Conservation (phyloP, 192 early-diverging fungal species). For the Oehlia diaphana region DNA sequence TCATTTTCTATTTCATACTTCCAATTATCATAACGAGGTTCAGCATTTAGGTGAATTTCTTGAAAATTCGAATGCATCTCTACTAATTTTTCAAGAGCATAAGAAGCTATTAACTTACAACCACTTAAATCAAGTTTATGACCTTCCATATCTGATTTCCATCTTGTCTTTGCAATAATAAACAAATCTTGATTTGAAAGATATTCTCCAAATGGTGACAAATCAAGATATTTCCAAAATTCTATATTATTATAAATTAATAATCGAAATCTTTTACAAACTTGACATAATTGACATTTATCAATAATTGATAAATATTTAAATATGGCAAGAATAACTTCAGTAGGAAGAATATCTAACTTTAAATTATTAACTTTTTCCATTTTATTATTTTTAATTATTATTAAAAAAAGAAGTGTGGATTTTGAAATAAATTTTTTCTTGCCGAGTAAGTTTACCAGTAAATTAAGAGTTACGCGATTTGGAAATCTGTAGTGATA, state of each 20-base stretch:
- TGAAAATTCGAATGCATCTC: neutral
- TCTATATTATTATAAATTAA: slow-evolving; percentile 16
- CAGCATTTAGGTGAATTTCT: slow-evolving; percentile 13
- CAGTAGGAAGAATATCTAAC: slow-evolving; percentile 2
- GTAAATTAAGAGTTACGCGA: too few relatives aligned
- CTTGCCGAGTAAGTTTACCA: too few relatives aligned
- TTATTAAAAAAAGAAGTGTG: neutral
- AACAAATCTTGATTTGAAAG: slow-evolving; percentile 14
- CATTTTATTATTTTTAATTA: neutral
- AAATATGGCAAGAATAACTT: slow-evolving; percentile 12
- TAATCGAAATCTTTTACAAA: slow-evolving; percentile 5
- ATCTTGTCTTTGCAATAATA: slow-evolving; percentile 3
- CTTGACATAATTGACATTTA: slow-evolving; percentile 6
- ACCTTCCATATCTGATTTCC: slow-evolving; percentile 12
- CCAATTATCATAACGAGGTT: slow-evolving; percentile 18
- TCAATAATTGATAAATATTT: neutral
- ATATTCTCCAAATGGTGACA: slow-evolving; percentile 7
- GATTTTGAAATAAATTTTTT: too few relatives aligned
- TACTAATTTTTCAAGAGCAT: slow-evolving; percentile 12
- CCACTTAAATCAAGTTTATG: slow-evolving; percentile 18
- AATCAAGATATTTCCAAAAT: slow-evolving; percentile 16
- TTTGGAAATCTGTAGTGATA: too few relatives aligned
- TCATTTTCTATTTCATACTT: neutral
- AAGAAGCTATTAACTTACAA: slow-evolving; percentile 1
- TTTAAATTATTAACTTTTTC: neutral